Evolutionary conservation across 139 green algal species (phyloP).

Genomic region (Pseudopediastrum boryanum): DNA sequence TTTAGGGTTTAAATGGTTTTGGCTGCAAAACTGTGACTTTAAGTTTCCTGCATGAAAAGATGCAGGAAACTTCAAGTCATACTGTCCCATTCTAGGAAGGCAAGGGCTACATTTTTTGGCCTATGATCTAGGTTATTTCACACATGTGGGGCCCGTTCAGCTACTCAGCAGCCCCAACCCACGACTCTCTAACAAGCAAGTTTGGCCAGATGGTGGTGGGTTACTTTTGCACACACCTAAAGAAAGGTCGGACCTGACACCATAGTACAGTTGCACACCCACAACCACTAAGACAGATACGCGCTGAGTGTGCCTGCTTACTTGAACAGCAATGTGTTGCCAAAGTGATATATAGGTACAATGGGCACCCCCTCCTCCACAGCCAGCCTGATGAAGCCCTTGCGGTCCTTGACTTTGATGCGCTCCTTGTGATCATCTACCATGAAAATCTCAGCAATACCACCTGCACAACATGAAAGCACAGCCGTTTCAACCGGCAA

Average conservation of each 20-base stretch:
- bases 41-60: too few species aligned
- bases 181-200: too few species aligned
- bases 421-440: slow-evolving; percentile 14
- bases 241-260: not conserved
- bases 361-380: slow-evolving; percentile 22
- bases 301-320: not conserved
- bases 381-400: slow-evolving; percentile 38
- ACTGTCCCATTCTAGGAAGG: too few species aligned
- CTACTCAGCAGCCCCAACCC: too few species aligned
- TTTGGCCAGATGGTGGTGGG: too few species aligned
- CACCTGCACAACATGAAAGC: slow-evolving; percentile 10
- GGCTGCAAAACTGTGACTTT: too few species aligned
- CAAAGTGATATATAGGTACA: slow-evolving; percentile 42
- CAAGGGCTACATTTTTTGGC: too few species aligned
- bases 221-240: not conserved
- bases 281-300: not conserved
- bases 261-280: not conserved
- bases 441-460: slow-evolving; percentile 48
- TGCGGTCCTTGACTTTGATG: slow-evolving; percentile 34
- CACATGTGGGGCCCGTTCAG: too few species aligned
- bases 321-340: slow-evolving; percentile 35
- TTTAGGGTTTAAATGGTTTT: too few species aligned
- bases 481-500: too few species aligned
- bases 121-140: too few species aligned
- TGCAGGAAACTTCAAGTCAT: too few species aligned